These are phyloP conservation scores for Setaria viridis DNA, from an alignment of 202 grass and related monocot genomes.

Conservation along the genomic window DNA sequence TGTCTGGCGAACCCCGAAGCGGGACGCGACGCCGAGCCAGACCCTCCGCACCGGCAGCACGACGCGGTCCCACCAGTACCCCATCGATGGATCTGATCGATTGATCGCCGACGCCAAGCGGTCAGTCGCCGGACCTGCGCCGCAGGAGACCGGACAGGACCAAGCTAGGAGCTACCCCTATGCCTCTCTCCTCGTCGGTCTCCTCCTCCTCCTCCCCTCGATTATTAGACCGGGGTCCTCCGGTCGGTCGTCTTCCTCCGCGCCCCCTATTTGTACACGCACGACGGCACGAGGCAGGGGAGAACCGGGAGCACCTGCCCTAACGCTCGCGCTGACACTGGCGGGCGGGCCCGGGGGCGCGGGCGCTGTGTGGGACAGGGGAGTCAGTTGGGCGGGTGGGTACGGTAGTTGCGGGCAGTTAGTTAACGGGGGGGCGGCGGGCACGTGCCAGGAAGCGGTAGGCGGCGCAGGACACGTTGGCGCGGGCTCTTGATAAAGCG, in stretches of 20 bases:
- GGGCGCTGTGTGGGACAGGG: background rate
- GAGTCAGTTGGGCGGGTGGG: background rate
- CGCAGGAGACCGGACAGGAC: constrained; percentile 1
- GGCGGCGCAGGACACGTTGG: constrained; percentile 47
- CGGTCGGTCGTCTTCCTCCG: background rate
- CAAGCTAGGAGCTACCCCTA: background rate
- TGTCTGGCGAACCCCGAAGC: constrained; percentile 83
- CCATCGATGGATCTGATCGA: constrained; percentile 34
- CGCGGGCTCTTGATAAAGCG: constrained; percentile 40
- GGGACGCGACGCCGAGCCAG: constrained; percentile 80
- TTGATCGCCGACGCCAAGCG: constrained; percentile 22
- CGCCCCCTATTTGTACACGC: constrained; percentile 43
- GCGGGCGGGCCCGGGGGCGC: accelerated
- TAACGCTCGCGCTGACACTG: background rate
- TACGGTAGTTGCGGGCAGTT: constrained; percentile 1
- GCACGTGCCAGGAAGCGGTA: constrained; percentile 55
- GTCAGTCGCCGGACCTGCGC: background rate
- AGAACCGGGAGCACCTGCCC: background rate
- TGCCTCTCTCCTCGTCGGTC: background rate
- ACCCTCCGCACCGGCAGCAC: constrained; percentile 75
- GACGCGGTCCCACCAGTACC: constrained; percentile 78
- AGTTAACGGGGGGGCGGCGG: constrained; percentile 40
- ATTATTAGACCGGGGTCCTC: constrained; percentile 29
- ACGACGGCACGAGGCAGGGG: background rate
- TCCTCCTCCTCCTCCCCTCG: constrained; percentile 10